A percentile compares a stretch with the other conserved stretches of the same genome.
Evolutionary conservation across 768 basidiomycete genomes (phyloP).

Genomic region (Phallus indusiatus): DNA sequence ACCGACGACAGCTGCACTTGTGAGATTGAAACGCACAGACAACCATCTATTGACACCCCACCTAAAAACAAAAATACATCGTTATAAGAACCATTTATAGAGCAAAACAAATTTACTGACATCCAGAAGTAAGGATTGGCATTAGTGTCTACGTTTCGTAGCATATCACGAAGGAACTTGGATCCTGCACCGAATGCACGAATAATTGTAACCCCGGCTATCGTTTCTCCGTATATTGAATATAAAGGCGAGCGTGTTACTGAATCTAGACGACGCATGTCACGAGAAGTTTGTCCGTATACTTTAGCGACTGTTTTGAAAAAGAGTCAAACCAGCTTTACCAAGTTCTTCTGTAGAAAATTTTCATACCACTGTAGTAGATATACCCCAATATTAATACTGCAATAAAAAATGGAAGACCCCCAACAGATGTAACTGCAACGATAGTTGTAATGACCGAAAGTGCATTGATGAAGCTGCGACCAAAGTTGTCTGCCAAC

Average conservation of each 20-base stretch:
- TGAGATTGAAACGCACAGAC: constrained; percentile 75
- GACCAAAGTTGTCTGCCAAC: constrained; percentile 78
- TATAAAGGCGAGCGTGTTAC: constrained; percentile 42
- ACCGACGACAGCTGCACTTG: constrained; percentile 66
- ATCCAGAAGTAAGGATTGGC: constrained; percentile 82
- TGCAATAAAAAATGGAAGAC: constrained; percentile 60
- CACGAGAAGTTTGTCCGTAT: constrained; percentile 79
- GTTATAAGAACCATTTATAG: not conserved
- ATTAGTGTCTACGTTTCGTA: constrained; percentile 69
- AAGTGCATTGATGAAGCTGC: constrained; percentile 63
- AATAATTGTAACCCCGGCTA: constrained; percentile 44
- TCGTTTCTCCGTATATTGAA: constrained; percentile 42
- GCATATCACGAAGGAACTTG: constrained; percentile 79
- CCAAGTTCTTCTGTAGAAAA: constrained; percentile 29
- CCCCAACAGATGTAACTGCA: constrained; percentile 72
- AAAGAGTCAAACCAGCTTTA: constrained; percentile 20
- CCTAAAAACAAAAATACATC: constrained; percentile 20
- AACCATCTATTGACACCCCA: constrained; percentile 77
- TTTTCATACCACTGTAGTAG: constrained; percentile 59
- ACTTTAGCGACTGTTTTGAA: constrained; percentile 24
- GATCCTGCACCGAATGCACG: constrained; percentile 85
- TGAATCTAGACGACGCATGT: constrained; percentile 28
- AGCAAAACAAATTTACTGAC: constrained; percentile 41
- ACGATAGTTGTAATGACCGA: constrained; percentile 61
- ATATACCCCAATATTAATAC: constrained; percentile 44